Base-by-base conservation (phyloP, 2,329 filamentous ascomycete species). In the Leptographium radiaticola region DNA sequence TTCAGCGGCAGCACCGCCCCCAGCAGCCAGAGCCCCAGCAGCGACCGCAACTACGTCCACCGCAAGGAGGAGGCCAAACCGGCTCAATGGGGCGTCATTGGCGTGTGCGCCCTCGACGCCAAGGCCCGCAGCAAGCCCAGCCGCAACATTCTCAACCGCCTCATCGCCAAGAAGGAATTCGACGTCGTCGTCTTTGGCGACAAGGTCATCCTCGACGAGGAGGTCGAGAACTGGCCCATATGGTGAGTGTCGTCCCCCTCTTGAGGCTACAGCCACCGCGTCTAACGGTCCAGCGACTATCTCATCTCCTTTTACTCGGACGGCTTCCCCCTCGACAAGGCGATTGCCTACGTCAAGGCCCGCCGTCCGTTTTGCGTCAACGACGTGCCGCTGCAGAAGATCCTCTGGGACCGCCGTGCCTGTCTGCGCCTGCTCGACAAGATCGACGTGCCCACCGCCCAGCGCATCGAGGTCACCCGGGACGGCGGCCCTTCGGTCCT, bases 261-360 rank as follows among this genome's bases (percentile, higher is more conserved):
- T 50, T 9, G 12, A 30, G 8, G 15, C 2, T 16, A 15, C 51
- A 0, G n/a, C 6, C 20, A 31, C 10, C 0, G 34, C 13, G 25
- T 25, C 15, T 16, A 33, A 6, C 48, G 6, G 30, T 30, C 16
- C 46, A 80, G 77, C 68, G 93, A 98, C 70, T 98, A 95, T 63
- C 72, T 98, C 54, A 95, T 98, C 63, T 95, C 90, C 4, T 98
- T 98, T 71, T 98, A 97, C 69, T 97, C 91, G 0, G 91, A 96
- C 67, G 93, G 93, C 0, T 98, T 98, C 61, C 93, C 93, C 0
- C 72, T 98, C 48, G 90, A 97, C 60, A 98, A 98, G 67, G 93
- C 94, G 6, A 95, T 98, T 62, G 88, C 89, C 38, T 98, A 98
- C 67, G 88, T 89, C 57, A 89, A 89, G 63, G 79, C 95, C 12